Evolutionary conservation across 805 yeast species (phyloP), one percentile per base, ranked within the genome.

Genomic region (Diddensiella caesifluorescens): DNA sequence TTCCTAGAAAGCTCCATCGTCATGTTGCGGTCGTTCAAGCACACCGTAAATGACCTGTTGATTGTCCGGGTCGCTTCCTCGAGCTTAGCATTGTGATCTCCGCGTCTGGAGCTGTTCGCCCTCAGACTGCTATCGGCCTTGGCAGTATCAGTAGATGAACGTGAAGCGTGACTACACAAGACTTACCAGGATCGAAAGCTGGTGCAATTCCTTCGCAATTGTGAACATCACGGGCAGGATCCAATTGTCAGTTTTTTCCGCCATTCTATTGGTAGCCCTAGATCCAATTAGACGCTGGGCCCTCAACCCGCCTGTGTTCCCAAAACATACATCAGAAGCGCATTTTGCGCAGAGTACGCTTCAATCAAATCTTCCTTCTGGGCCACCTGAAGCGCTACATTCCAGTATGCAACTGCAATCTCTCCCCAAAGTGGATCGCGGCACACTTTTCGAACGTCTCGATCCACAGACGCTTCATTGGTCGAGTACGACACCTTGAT

Each of bases 221-320:
- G 50, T 38, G 36, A 44, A 56, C 35, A 63, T 34, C 4, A 51
- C 53, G 2, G 61, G 58, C 22, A 57, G 43, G 15, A 57, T 44
- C 61, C 95, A 87, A 63, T 80, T 92, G 6, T 69, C 86, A 54
- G 79, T 83, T 21, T 84, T 82, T 53, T 81, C 90, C 33, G 95
- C 95, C 4, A 85, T 92, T 2, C 87, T 84, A 57, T 78, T 87
- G 1, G 70, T 73, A 50, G 87, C 79, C 6, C 54, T 50, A 16
- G 29, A 21, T 22, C 15, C 21, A 22, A 21, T 6, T n/a, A 12
- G 5, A 16, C n/a, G 22, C 19, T 26, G 18, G 3, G 4, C 12
- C 32, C 9, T 29, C 9, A 7, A 7, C 15, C 9, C 12, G 15
- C 12, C 7, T 13, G 16, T 29, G 7, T 6, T 29, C 32, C 16